These are phyloP conservation scores for Entomortierella beljakovae DNA, from an alignment of 192 early-diverging fungal species.

Conservation along the genomic window DNA sequence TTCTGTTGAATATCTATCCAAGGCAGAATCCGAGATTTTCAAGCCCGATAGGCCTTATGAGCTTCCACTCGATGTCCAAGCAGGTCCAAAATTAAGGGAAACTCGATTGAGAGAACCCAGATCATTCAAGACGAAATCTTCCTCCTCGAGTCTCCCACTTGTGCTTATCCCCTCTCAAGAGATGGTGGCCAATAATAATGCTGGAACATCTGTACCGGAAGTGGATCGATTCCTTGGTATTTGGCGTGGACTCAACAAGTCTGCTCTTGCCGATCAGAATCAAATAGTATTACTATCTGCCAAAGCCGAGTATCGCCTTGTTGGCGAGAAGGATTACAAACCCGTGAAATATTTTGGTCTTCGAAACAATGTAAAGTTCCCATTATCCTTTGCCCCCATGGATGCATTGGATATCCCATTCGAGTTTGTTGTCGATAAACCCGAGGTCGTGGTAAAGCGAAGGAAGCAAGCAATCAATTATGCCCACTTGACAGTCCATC, in stretches of 20 bases:
- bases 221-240: conserved; percentile 57
- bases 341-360: conserved; percentile 32
- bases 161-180: conserved; percentile 31
- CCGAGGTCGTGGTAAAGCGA: conserved; percentile 34
- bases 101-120: conserved; percentile 36
- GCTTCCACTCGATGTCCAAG: conserved; percentile 48
- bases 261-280: conserved; percentile 27
- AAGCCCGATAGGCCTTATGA: conserved; percentile 48
- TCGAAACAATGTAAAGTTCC: conserved; percentile 31
- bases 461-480: conserved; percentile 49
- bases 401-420: conserved; percentile 50
- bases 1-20: conserved; percentile 34
- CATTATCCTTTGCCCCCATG: conserved; percentile 43
- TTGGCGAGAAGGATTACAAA: conserved; percentile 56
- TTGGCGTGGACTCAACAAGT: conserved; percentile 57
- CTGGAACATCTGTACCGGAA: conserved; percentile 24
- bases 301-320: conserved; percentile 55
- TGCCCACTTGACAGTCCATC: conserved; percentile 43
- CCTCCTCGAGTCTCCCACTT: conserved; percentile 6
- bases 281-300: conserved; percentile 32
- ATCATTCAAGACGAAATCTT: conserved; percentile 47
- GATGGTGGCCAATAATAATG: conserved; percentile 51
- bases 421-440: conserved; percentile 44
- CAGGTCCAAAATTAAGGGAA: conserved; percentile 26
- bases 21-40: conserved; percentile 43